phyloP scores from a whole-genome alignment of 78 protist species.

The Speleostelium caveatum region DNA sequence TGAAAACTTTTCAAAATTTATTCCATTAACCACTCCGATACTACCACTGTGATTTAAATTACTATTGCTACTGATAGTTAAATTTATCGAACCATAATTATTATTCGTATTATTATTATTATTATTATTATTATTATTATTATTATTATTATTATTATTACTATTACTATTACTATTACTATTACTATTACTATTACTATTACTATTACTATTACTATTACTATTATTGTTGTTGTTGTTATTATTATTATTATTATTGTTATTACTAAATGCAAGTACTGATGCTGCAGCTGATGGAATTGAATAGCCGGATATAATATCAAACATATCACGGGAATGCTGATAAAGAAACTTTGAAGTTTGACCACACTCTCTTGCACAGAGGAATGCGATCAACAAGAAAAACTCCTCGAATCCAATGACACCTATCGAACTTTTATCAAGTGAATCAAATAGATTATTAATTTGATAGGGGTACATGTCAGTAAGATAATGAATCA shows the following conservation, averaged over 20 bases:
- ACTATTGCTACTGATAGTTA: too few species aligned
- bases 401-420: slow-evolving; percentile 75
- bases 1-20: slow-evolving; percentile 58
- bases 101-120: neutral
- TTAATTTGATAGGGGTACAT: slow-evolving; percentile 17
- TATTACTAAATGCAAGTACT: neutral
- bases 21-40: too few species aligned
- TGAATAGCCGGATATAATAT: slow-evolving; percentile 17
- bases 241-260: neutral
- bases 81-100: neutral
- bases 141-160: slow-evolving; percentile 1
- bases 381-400: slow-evolving; percentile 25
- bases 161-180: neutral
- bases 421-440: slow-evolving; percentile 40
- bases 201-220: neutral
- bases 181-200: neutral
- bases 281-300: neutral
- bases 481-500: slow-evolving; percentile 52
- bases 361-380: slow-evolving; percentile 57
- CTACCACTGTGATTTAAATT: too few species aligned
- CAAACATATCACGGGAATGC: slow-evolving; percentile 65
- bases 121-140: neutral
- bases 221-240: neutral
- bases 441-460: slow-evolving; percentile 62
- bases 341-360: slow-evolving; percentile 65